Percentiles rank a stretch among this genome's conserved stretches.
Evolutionary conservation across 2,329 filamentous ascomycete species (phyloP).

Genomic region (Diaporthe sp.): DNA sequence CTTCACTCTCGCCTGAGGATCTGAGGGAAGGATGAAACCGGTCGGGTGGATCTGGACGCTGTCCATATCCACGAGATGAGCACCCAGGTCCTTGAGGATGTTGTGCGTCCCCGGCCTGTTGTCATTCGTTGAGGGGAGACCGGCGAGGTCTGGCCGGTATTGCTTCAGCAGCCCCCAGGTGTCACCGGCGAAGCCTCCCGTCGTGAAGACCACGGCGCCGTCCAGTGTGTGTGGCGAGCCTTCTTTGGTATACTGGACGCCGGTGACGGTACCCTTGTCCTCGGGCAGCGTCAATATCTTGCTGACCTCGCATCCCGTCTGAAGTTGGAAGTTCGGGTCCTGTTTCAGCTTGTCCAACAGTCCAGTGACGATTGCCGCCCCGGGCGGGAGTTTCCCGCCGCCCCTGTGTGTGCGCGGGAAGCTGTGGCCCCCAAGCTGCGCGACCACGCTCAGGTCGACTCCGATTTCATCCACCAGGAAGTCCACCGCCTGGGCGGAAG

Average conservation of each 20-base stretch:
- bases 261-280: constrained; percentile 50
- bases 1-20: constrained; percentile 59
- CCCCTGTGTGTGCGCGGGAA: constrained; percentile 68
- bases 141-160: constrained; percentile 68
- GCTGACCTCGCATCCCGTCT: constrained; percentile 63
- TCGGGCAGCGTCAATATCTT: constrained; percentile 52
- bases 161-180: constrained; percentile 63
- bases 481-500: constrained; percentile 56
- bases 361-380: constrained; percentile 66
- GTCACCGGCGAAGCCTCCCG: constrained; percentile 73
- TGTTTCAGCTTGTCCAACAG: constrained; percentile 62
- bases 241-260: constrained; percentile 60
- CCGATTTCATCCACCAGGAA: constrained; percentile 69
- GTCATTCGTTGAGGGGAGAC: constrained; percentile 72
- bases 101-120: constrained; percentile 63
- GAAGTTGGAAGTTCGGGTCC: constrained; percentile 61
- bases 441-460: constrained; percentile 68
- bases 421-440: constrained; percentile 69
- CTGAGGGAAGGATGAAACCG: constrained; percentile 68
- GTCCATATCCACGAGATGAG: constrained; percentile 61
- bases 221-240: constrained; percentile 51
- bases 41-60: constrained; percentile 74
- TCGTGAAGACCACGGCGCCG: constrained; percentile 69
- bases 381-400: constrained; percentile 64
- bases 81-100: constrained; percentile 51